These are phyloP conservation scores for Skeletonema costatum DNA, from an alignment of 108 stramenopile species.

Conservation along the genomic window DNA sequence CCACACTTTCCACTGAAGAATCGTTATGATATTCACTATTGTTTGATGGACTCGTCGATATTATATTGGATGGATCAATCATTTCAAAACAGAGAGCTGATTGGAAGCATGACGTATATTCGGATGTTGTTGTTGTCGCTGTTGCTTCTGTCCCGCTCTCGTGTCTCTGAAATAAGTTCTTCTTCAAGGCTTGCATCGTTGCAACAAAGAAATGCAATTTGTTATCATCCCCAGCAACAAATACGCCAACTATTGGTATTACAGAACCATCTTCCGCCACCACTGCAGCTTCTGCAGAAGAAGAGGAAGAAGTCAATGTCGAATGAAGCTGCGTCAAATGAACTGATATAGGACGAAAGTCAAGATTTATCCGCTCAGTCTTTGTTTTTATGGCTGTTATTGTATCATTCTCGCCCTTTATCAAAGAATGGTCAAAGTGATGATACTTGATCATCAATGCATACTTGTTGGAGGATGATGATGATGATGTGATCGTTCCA, in stretches of 20 bases:
- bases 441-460: slow-evolving; percentile 12
- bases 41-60: background rate
- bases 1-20: background rate
- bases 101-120: background rate
- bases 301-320: background rate
- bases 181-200: slow-evolving; percentile 8
- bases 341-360: slow-evolving; percentile 31
- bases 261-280: background rate
- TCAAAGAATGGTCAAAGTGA: background rate
- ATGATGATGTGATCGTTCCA: background rate
- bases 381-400: slow-evolving; percentile 3
- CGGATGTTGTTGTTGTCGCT: background rate
- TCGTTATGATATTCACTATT: background rate
- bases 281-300: too few relatives aligned
- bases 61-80: background rate
- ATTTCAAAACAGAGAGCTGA: background rate
- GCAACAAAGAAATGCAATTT: slow-evolving; percentile 25
- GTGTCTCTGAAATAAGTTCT: background rate
- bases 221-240: slow-evolving; percentile 39
- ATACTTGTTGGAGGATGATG: slow-evolving; percentile 1
- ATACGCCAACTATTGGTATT: slow-evolving; percentile 25
- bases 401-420: background rate
- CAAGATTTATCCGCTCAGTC: slow-evolving; percentile 17
- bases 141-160: background rate
- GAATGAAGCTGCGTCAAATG: slow-evolving; percentile 29